A percentile compares a stretch with the other conserved stretches of the same genome.
phyloP scores from a whole-genome alignment of 2,329 filamentous ascomycete genomes.

The Aplosporella prunicola region DNA sequence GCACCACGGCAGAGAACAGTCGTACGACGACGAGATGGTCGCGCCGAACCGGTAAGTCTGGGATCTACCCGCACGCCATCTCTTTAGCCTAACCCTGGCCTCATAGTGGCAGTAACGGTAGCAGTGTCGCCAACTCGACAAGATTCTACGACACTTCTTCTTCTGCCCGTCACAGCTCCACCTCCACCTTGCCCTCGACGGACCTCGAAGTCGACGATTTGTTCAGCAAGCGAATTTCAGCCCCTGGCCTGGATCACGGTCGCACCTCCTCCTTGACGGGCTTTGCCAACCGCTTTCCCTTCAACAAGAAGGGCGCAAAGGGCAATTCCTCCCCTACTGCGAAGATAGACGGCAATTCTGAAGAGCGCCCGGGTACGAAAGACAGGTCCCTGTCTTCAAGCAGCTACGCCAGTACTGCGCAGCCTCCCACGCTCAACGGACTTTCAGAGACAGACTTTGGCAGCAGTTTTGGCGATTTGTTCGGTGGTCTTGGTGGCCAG shows the following conservation, averaged over 20 bases:
- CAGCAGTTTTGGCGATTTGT: conserved; percentile 39
- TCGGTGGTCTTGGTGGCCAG: conserved; percentile 35
- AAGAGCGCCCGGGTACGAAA: background rate
- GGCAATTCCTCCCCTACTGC: background rate
- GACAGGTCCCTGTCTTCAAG: conserved; percentile 39
- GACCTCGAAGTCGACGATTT: conserved; percentile 27
- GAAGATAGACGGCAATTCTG: conserved; percentile 3
- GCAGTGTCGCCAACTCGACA: conserved; percentile 28
- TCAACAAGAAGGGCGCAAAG: conserved; percentile 7
- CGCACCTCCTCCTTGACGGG: conserved; percentile 11
- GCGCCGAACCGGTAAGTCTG: conserved; percentile 28
- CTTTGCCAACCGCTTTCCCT: conserved; percentile 6
- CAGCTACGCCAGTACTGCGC: conserved; percentile 33
- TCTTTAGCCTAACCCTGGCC: conserved; percentile 9
- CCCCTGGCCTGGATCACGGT: background rate
- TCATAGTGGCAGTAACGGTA: conserved; percentile 33
- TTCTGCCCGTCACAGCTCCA: conserved; percentile 24
- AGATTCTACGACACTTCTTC: conserved; percentile 25
- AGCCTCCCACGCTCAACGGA: conserved; percentile 36
- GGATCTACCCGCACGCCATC: no score
- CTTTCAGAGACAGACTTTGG: conserved; percentile 25
- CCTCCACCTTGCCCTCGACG: conserved; percentile 32
- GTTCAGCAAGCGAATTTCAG: conserved; percentile 8
- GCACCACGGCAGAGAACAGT: conserved; percentile 6
- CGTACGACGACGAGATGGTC: conserved; percentile 20